Percentiles rank a stretch among this genome's conserved stretches.
Evolutionary conservation across 805 yeast genomes (phyloP).

Genomic region (Metschnikowia henanensis): DNA sequence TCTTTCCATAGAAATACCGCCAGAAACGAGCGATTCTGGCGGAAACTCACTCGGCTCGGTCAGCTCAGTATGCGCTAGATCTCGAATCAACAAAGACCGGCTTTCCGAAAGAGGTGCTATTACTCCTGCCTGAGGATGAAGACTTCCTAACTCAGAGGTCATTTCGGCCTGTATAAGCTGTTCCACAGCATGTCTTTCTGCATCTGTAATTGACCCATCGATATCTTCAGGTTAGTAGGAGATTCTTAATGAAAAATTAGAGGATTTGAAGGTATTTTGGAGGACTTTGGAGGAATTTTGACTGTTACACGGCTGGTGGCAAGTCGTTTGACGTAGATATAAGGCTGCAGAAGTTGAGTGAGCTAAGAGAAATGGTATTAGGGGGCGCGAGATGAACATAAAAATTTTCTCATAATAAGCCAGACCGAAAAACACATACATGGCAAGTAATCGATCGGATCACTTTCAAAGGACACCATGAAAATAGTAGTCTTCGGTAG

Average conservation of each 20-base stretch:
- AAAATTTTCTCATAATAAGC: background rate
- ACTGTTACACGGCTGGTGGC: background rate
- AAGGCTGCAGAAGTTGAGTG: no score
- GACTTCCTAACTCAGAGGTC: conserved; percentile 8
- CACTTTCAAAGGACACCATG: conserved; percentile 6
- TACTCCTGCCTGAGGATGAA: conserved; percentile 20
- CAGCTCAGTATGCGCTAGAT: conserved; percentile 25
- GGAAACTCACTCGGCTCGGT: conserved; percentile 21
- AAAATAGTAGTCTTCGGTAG: no score
- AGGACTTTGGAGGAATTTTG: background rate
- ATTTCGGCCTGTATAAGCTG: conserved; percentile 31
- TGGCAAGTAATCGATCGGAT: conserved; percentile 34
- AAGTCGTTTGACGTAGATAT: no score
- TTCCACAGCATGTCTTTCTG: conserved; percentile 38
- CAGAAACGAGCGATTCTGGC: conserved; percentile 7
- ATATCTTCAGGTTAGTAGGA: conserved; percentile 27
- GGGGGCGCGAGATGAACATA: background rate
- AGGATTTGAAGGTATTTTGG: background rate
- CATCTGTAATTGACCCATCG: conserved; percentile 35
- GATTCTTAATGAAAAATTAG: no score
- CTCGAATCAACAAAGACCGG: conserved; percentile 18
- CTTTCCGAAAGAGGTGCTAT: conserved; percentile 18
- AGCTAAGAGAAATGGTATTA: no score
- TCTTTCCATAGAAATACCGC: conserved; percentile 23
- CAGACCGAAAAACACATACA: conserved; percentile 28